Evolutionary conservation across 2,329 filamentous ascomycete species (phyloP).

Genomic region (Biscogniauxia sp.): DNA sequence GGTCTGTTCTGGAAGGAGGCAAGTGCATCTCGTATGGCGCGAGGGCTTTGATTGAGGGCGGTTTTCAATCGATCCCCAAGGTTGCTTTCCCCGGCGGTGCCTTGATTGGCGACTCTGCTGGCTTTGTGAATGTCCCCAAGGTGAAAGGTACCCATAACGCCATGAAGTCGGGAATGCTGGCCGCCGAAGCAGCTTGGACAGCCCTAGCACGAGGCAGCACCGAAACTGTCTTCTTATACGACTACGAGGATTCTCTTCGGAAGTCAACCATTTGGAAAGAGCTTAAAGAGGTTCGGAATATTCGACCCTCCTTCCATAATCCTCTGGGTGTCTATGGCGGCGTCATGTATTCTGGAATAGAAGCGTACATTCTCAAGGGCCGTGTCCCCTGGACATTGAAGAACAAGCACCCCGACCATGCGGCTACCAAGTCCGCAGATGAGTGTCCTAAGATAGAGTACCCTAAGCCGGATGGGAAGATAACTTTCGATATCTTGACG

Average conservation of each 20-base stretch:
- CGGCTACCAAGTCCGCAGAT: conserved; percentile 75
- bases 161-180: conserved; percentile 96
- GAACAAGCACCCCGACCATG: conserved; percentile 76
- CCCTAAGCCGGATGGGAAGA: conserved; percentile 90
- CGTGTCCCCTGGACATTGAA: conserved; percentile 88
- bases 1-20: conserved; percentile 82
- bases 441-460: conserved; percentile 89
- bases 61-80: conserved; percentile 96
- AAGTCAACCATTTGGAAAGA: conserved; percentile 91
- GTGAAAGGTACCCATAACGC: conserved; percentile 98
- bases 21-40: conserved; percentile 98
- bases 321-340: conserved; percentile 87
- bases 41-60: conserved; percentile 86
- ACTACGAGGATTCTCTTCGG: conserved; percentile 88
- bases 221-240: conserved; percentile 83
- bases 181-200: conserved; percentile 83
- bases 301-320: conserved; percentile 90
- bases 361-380: conserved; percentile 84
- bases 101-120: conserved; percentile 91
- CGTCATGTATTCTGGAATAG: conserved; percentile 86
- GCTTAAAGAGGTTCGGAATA: conserved; percentile 92
- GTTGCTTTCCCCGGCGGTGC: conserved; percentile 95
- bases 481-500: conserved; percentile 94
- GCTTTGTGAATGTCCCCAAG: conserved; percentile 96
- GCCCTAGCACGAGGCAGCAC: conserved; percentile 61